Conservation (phyloP, 1,284 basidiomycete genomes). For the Austroboletus niveus region DNA sequence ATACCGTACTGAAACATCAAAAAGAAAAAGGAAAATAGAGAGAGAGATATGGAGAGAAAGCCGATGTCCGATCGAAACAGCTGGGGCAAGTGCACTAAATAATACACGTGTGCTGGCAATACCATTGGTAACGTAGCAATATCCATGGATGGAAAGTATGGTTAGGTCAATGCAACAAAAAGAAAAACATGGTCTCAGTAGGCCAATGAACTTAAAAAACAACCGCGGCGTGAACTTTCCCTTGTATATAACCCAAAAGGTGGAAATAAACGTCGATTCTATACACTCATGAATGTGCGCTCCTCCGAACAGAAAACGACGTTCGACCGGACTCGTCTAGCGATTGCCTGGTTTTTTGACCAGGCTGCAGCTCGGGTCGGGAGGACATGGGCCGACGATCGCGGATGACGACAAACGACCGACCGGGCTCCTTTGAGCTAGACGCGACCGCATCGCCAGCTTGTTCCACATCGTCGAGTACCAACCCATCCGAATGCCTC, state of each 20-base stretch:
- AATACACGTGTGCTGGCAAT: slow-evolving; percentile 30
- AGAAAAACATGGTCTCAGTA: slow-evolving; percentile 10
- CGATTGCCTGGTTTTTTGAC: slow-evolving; percentile 28
- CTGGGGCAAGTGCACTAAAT: slow-evolving; percentile 20
- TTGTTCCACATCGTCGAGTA: slow-evolving; percentile 27
- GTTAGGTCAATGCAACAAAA: slow-evolving; percentile 18
- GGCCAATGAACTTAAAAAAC: neutral
- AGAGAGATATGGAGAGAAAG: neutral
- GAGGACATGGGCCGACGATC: slow-evolving; percentile 44
- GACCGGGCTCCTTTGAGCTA: slow-evolving; percentile 29
- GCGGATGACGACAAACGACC: slow-evolving; percentile 71
- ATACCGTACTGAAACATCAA: slow-evolving; percentile 16
- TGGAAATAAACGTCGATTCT: slow-evolving; percentile 9
- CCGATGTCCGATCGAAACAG: slow-evolving; percentile 18
- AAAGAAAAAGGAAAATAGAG: slow-evolving; percentile 1
- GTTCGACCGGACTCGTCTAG: slow-evolving; percentile 28
- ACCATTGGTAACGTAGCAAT: slow-evolving; percentile 24
- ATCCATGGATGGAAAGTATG: slow-evolving; percentile 13
- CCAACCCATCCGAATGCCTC: slow-evolving; percentile 56
- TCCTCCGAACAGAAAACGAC: slow-evolving; percentile 38
- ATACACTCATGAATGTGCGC: slow-evolving; percentile 18
- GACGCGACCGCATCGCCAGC: slow-evolving; percentile 36
- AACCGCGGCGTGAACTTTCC: neutral
- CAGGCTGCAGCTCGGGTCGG: slow-evolving; percentile 27
- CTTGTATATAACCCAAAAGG: slow-evolving; percentile 13